Conservation (phyloP, 179 eudicot genomes). For the Actinidia polygama region DNA sequence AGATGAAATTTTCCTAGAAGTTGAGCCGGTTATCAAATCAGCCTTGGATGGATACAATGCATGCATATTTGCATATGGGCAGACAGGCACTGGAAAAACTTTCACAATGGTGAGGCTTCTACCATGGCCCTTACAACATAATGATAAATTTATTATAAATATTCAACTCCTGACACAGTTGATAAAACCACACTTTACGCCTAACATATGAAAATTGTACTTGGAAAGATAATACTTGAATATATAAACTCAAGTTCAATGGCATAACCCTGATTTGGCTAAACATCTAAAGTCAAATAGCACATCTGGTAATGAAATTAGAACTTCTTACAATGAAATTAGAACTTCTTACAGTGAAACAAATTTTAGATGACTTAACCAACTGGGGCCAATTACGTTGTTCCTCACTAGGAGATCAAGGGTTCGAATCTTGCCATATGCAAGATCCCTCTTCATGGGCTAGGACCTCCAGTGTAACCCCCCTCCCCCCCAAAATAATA, state of each 20-base stretch:
- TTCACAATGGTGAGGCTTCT: constrained; percentile 56
- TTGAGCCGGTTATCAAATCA: constrained; percentile 71
- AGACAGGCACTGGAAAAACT: constrained; percentile 79
- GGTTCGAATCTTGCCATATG: not conserved
- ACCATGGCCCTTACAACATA: not conserved
- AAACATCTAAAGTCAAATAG: too few relatives aligned
- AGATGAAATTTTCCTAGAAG: constrained; percentile 63
- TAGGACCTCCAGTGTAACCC: too few relatives aligned
- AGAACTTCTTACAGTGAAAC: too few relatives aligned
- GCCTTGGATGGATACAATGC: constrained; percentile 75
- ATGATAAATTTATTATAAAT: not conserved
- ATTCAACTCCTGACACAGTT: not conserved
- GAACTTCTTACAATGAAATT: too few relatives aligned
- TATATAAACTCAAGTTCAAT: too few relatives aligned
- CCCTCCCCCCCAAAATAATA: too few relatives aligned
- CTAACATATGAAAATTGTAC: not conserved
- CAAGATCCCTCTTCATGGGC: too few relatives aligned
- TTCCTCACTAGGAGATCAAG: constrained; percentile 1
- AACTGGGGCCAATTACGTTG: not conserved
- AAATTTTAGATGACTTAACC: not conserved
- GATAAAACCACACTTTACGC: not conserved
- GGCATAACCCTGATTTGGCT: too few relatives aligned
- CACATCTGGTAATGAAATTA: too few relatives aligned
- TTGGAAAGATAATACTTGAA: not conserved
- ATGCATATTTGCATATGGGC: constrained; percentile 76